Conservation (phyloP, 805 yeast species). For the Metschnikowia henanensis region DNA sequence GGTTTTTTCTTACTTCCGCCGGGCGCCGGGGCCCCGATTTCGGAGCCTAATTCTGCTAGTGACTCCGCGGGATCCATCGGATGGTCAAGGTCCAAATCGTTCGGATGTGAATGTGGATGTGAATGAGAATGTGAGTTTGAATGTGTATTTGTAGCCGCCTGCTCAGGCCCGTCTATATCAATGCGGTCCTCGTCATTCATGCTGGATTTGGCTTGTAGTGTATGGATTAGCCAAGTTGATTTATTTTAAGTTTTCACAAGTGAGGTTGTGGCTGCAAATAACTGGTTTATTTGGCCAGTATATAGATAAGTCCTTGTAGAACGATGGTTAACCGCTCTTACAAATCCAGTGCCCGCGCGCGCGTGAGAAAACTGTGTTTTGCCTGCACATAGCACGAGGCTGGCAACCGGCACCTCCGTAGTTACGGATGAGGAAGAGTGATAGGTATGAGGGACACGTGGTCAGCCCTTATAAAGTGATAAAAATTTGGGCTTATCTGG, state of each 20-base stretch:
- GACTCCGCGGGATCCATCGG: slow-evolving; percentile 9
- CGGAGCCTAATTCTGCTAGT: slow-evolving; percentile 8
- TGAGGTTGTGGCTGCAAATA: too few species aligned
- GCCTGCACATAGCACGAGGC: too few species aligned
- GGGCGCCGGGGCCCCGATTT: slow-evolving; percentile 15
- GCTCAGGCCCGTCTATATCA: slow-evolving; percentile 12
- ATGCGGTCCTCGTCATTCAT: slow-evolving; percentile 17
- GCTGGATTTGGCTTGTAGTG: background rate
- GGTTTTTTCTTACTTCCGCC: slow-evolving; percentile 46
- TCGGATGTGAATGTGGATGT: background rate
- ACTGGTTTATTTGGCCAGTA: too few species aligned
- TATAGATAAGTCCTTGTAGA: too few species aligned
- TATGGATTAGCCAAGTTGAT: background rate
- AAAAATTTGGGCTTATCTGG: too few species aligned
- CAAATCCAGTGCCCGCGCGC: background rate
- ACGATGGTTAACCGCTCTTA: background rate
- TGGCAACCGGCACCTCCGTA: too few species aligned
- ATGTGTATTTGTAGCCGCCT: background rate
- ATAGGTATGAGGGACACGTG: too few species aligned
- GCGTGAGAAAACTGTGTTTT: too few species aligned
- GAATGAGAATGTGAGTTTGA: too few species aligned
- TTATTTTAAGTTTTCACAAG: background rate
- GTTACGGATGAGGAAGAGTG: too few species aligned
- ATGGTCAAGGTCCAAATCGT: slow-evolving; percentile 5
- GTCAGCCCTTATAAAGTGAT: too few species aligned